These are phyloP conservation scores for Gossypium lobatum DNA, from an alignment of 441 rosid genomes.

Conservation along the genomic window DNA sequence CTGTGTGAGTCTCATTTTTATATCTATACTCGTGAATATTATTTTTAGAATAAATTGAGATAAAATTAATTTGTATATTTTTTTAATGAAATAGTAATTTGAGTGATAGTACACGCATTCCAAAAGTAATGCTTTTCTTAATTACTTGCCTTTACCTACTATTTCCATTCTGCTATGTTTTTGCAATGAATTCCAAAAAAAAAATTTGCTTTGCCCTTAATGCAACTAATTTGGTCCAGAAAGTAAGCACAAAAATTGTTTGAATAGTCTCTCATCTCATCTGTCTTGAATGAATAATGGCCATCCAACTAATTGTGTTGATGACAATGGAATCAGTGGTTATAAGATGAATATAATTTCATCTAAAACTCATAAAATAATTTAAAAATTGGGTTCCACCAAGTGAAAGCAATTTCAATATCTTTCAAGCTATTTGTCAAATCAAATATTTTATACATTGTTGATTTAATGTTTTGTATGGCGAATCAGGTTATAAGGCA, in stretches of 20 bases:
- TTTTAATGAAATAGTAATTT: too few species aligned
- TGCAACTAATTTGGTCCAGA: not conserved
- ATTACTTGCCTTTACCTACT: too few species aligned
- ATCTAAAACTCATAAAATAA: not conserved
- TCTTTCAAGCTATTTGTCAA: not conserved
- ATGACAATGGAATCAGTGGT: not conserved
- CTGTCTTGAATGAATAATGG: not conserved
- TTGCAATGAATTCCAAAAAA: not conserved
- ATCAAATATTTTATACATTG: not conserved
- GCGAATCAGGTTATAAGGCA: too few species aligned
- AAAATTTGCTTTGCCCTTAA: not conserved
- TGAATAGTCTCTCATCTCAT: not conserved
- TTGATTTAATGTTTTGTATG: too few species aligned
- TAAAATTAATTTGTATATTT: too few species aligned
- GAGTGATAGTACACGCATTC: too few species aligned
- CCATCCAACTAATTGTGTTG: not conserved
- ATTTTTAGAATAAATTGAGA: too few species aligned
- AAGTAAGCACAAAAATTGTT: not conserved
- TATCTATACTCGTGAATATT: too few species aligned
- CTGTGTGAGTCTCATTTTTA: too few species aligned
- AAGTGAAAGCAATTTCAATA: not conserved
- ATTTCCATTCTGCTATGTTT: not conserved
- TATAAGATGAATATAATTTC: not conserved
- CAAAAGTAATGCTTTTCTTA: too few species aligned
- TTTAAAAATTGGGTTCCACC: not conserved